Evolutionary conservation across 768 basidiomycete genomes (phyloP).

Genomic region (Tricholomella constricta): DNA sequence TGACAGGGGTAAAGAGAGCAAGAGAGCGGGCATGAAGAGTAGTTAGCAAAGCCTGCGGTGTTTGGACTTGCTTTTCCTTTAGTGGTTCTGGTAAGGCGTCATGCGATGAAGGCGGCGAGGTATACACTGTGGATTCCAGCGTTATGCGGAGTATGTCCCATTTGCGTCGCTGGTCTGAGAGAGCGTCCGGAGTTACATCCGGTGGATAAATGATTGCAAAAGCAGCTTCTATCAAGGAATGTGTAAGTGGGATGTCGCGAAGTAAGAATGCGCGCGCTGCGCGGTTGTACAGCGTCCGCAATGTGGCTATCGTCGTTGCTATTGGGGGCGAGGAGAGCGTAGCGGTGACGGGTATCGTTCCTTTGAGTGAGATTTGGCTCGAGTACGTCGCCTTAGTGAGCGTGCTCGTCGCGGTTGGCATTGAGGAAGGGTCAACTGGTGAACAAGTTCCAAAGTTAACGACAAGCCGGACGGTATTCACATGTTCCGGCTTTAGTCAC

Average conservation of each 20-base stretch:
- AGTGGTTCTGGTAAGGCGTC: conserved; percentile 53
- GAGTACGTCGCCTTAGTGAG: conserved; percentile 30
- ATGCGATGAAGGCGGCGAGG: conserved; percentile 49
- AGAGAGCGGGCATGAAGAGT: conserved; percentile 66
- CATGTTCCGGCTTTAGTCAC: no score
- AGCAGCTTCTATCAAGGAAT: conserved; percentile 66
- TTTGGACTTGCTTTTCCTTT: conserved; percentile 52
- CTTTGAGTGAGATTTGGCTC: conserved; percentile 38
- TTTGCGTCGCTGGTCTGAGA: conserved; percentile 64
- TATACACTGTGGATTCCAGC: conserved; percentile 72
- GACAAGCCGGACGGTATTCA: no score
- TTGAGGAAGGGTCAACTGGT: conserved; percentile 26
- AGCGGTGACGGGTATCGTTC: conserved; percentile 15
- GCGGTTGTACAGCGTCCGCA: conserved; percentile 74
- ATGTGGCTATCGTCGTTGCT: conserved; percentile 44
- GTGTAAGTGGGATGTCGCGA: conserved; percentile 67
- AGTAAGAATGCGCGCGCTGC: conserved; percentile 80
- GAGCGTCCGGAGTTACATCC: conserved; percentile 33
- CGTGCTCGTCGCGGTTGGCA: conserved; percentile 56
- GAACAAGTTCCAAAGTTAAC: background rate
- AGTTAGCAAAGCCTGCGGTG: conserved; percentile 59
- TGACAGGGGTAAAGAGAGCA: conserved; percentile 61
- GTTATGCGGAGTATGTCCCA: conserved; percentile 90
- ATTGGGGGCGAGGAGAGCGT: conserved; percentile 20
- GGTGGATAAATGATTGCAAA: conserved; percentile 60